Conservation (phyloP, 2,329 filamentous ascomycete genomes). For the Colletotrichum camelliae region DNA sequence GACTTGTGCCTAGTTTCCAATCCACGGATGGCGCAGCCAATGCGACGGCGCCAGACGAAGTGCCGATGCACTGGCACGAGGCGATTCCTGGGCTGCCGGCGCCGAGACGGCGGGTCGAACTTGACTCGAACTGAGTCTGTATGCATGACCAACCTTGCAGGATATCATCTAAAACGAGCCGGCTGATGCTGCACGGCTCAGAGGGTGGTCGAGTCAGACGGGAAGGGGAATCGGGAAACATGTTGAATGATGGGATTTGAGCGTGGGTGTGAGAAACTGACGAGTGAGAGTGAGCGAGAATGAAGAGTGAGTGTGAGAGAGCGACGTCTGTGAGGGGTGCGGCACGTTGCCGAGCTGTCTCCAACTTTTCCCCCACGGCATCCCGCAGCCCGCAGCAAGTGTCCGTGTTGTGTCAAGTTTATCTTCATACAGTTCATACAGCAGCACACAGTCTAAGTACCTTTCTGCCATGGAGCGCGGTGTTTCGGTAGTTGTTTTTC, state of each 20-base stretch:
- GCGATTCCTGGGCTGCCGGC: not conserved
- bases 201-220: conserved; percentile 4
- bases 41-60: not conserved
- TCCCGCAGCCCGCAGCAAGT: not conserved
- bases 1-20: not conserved
- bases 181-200: not conserved
- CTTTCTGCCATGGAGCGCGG: not conserved
- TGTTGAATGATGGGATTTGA: not conserved
- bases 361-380: conserved; percentile 3
- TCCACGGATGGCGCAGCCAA: not conserved
- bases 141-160: conserved; percentile 10
- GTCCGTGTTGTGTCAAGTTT: not conserved
- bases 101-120: not conserved
- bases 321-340: not conserved
- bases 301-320: not conserved
- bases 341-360: conserved; percentile 16
- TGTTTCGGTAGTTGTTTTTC: not conserved
- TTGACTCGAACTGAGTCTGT: not conserved
- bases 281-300: not conserved
- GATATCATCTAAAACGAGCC: not conserved
- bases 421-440: not conserved
- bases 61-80: not conserved
- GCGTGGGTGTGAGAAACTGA: not conserved
- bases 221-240: not conserved
- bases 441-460: not conserved